Base-by-base conservation (phyloP, 2,329 filamentous ascomycete genomes). In the Exophiala aquamarina region DNA sequence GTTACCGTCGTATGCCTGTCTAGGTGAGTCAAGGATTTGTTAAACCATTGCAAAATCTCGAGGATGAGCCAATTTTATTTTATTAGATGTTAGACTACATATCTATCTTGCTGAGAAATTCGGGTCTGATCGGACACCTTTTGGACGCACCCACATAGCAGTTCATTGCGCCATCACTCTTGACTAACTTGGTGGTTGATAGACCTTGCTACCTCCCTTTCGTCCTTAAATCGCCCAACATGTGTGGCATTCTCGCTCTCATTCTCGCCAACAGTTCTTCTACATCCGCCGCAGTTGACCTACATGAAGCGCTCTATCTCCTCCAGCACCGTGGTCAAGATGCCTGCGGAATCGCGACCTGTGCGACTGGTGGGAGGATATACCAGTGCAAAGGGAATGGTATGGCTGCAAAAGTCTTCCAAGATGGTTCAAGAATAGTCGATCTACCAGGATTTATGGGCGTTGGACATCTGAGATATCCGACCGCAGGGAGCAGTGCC, bases 311-410 rank as follows among this genome's bases (percentile, higher is more conserved):
- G 32, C 72, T 87, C n/a, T 87, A 85, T 67, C 82, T 82, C 59
- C 79, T 88, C 8, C 84, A 85, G 64, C 78, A 90, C 65, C 80
- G 87, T 62, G 88, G 89, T 43, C 89, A 94, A 67, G 90, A 95
- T 83, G 90, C 90, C 40, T 87, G 84, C 45, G 90, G 90, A 55
- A 92, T 95, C 59, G 82, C 89, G 40, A 87, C 74, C 60, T 89
- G 76, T 76, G 84, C 78, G 58, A 78, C 73, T 11, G 87, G 87
- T 28, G 90, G 91, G 52, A 79, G 89, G 34, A 85, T 95, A 58
- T 92, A 86, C 66, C 89, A 94, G 65, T 86, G 87, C 74, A 96
- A 96, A 72, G 89, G 89, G 57, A 89, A 90, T 63, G 91, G 90
- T 45, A 86, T 95, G 78, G 90, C 87, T 32, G 81, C 84, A 48